These are phyloP conservation scores for Arachis monticola DNA, from an alignment of 331 rosid species.

Conservation along the genomic window DNA sequence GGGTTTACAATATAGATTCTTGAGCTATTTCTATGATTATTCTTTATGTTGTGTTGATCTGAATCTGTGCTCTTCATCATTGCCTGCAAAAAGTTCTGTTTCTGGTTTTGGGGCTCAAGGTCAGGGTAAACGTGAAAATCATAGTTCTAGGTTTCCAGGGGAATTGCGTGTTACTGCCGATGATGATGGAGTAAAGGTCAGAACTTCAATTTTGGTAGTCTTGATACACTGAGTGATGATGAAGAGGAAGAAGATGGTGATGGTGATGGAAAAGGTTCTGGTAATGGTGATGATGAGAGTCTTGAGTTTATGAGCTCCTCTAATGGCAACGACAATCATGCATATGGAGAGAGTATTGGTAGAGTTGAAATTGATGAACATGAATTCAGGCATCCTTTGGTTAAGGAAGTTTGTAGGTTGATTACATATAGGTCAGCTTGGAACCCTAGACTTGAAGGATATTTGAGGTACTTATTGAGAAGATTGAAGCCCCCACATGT, in stretches of 20 bases:
- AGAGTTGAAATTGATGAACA: conserved; percentile 61
- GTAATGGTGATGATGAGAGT: conserved; percentile 48
- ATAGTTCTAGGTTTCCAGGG: conserved; percentile 41
- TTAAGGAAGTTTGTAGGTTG: conserved; percentile 68
- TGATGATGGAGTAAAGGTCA: conserved; percentile 9
- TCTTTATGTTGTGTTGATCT: conserved; percentile 31
- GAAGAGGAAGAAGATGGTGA: conserved; percentile 46
- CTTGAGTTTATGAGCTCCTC: conserved; percentile 46
- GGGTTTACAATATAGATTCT: conserved; percentile 33
- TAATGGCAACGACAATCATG: conserved; percentile 38
- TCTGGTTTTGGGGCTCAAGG: conserved; percentile 25
- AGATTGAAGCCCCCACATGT: conserved; percentile 80
- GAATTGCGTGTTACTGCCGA: conserved; percentile 32
- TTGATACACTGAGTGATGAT: conserved; percentile 7
- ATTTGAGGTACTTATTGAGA: conserved; percentile 70
- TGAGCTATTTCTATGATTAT: conserved; percentile 29
- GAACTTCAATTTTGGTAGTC: background rate
- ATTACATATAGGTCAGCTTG: conserved; percentile 69
- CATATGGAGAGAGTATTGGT: conserved; percentile 35
- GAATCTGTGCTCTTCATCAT: conserved; percentile 37
- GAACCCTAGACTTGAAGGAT: conserved; percentile 72
- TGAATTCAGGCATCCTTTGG: conserved; percentile 77
- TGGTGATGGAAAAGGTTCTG: conserved; percentile 38
- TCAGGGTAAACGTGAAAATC: conserved; percentile 35
- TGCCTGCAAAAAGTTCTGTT: conserved; percentile 37